Percentiles rank a stretch among this genome's conserved stretches.
These are phyloP conservation scores for Fagopyrum esculentum DNA, from an alignment of 148 eudicot species.

Conservation along the genomic window DNA sequence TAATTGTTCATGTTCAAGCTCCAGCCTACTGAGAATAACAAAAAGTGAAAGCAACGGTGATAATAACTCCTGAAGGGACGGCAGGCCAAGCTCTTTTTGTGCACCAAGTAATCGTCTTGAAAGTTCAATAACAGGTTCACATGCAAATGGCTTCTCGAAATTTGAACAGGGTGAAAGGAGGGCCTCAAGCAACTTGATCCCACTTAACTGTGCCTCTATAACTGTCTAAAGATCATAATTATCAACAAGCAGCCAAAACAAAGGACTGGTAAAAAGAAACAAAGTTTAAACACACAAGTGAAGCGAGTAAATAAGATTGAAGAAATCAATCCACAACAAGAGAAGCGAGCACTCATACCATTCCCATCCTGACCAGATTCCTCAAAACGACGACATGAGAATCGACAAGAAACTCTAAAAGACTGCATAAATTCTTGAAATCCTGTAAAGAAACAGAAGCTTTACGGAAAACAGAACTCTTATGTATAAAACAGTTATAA, in stretches of 20 bases:
- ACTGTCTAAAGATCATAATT: conserved; percentile 39
- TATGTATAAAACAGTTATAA: not conserved
- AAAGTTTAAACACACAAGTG: not conserved
- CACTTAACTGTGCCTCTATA: conserved; percentile 57
- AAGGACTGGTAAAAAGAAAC: not conserved
- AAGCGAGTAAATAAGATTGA: not conserved
- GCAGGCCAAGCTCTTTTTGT: conserved; percentile 74
- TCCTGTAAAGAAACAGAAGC: conserved; percentile 36
- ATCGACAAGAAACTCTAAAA: conserved; percentile 46
- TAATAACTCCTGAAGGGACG: conserved; percentile 44
- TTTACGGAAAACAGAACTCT: not conserved
- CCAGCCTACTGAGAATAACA: conserved; percentile 40
- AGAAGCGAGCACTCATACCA: conserved; percentile 33
- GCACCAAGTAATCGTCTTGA: conserved; percentile 44
- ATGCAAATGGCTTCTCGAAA: conserved; percentile 33
- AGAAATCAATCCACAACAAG: not conserved
- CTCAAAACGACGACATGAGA: conserved; percentile 57
- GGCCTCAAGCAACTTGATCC: conserved; percentile 51
- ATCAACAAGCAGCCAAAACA: conserved; percentile 8
- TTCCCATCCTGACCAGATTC: conserved; percentile 34
- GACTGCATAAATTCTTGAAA: conserved; percentile 22
- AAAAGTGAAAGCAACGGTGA: conserved; percentile 47
- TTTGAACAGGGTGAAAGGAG: conserved; percentile 39
- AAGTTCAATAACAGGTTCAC: conserved; percentile 45
- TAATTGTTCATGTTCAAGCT: conserved; percentile 74